These are phyloP conservation scores for Nothophoma quercina DNA, from an alignment of 2,329 filamentous ascomycete genomes.

Conservation along the genomic window DNA sequence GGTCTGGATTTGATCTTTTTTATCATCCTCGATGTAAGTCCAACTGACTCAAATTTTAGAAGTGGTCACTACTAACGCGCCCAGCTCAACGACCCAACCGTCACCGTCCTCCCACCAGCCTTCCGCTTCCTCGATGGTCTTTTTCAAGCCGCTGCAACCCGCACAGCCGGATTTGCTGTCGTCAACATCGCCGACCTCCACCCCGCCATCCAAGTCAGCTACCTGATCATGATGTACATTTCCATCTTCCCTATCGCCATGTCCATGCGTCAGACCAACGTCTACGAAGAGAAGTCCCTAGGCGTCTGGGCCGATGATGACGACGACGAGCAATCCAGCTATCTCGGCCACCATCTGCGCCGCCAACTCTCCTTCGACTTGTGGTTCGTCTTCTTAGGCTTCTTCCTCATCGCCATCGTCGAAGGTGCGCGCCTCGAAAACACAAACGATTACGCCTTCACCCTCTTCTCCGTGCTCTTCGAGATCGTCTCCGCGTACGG, in stretches of 20 bases:
- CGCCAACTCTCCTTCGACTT: constrained; percentile 95
- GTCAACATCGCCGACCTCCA: constrained; percentile 81
- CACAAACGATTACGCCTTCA: constrained; percentile 61
- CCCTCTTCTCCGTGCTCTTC: constrained; percentile 56
- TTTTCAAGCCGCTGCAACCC: constrained; percentile 88
- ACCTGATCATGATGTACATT: constrained; percentile 99
- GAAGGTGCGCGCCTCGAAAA: constrained; percentile 77
- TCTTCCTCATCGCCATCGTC: constrained; percentile 90
- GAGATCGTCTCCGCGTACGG: constrained; percentile 63
- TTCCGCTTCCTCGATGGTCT: constrained; percentile 83
- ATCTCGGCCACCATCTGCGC: constrained; percentile 89
- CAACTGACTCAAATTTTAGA: background rate
- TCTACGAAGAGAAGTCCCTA: constrained; percentile 90
- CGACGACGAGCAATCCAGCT: constrained; percentile 71
- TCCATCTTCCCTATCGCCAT: constrained; percentile 97
- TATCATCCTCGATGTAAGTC: constrained; percentile 83
- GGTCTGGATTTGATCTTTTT: constrained; percentile 88
- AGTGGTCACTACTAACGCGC: constrained; percentile 9
- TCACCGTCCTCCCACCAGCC: constrained; percentile 73
- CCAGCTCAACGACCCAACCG: constrained; percentile 73
- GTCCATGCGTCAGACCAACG: constrained; percentile 90
- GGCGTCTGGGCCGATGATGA: constrained; percentile 70
- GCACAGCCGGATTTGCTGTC: constrained; percentile 88
- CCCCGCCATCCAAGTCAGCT: constrained; percentile 90
- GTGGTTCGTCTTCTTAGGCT: constrained; percentile 94